Percentiles rank a stretch among this genome's conserved stretches.
Evolutionary conservation across 2,329 filamentous ascomycete genomes (phyloP).

Genomic region (Fusarium cicatricum): DNA sequence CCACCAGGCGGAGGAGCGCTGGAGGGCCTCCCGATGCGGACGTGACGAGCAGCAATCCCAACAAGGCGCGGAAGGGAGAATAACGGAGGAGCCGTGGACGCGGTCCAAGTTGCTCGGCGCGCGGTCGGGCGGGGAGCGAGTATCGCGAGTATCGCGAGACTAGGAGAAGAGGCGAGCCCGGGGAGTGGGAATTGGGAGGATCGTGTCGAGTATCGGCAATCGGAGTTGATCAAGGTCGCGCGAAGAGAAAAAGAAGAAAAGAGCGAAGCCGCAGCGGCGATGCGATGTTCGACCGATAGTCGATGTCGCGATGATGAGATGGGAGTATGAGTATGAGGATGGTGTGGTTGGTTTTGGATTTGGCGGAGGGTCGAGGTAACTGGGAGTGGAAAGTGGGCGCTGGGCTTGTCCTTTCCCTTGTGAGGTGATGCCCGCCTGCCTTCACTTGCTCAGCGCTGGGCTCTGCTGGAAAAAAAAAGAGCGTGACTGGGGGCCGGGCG

Average conservation of each 20-base stretch:
- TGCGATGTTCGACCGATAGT: slow-evolving; percentile 34
- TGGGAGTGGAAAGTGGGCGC: slow-evolving; percentile 39
- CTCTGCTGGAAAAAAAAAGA: slow-evolving; percentile 33
- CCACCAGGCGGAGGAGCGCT: slow-evolving; percentile 47
- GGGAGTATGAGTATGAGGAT: slow-evolving; percentile 33
- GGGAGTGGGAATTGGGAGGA: slow-evolving; percentile 33
- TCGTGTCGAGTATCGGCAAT: slow-evolving; percentile 33
- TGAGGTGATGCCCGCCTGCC: slow-evolving; percentile 31
- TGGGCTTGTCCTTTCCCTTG: slow-evolving; percentile 33
- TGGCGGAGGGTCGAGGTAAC: slow-evolving; percentile 38
- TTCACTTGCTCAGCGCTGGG: slow-evolving; percentile 9
- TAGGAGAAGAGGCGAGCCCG: slow-evolving; percentile 32
- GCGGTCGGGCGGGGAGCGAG: slow-evolving; percentile 33
- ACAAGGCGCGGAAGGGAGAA: slow-evolving; percentile 32
- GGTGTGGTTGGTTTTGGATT: slow-evolving; percentile 39
- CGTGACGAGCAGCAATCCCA: slow-evolving; percentile 44
- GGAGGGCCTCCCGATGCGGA: slow-evolving; percentile 46
- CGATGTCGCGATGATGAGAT: slow-evolving; percentile 37
- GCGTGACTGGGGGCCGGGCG: slow-evolving; percentile 28
- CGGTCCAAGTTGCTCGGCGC: slow-evolving; percentile 40
- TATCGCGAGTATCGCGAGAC: slow-evolving; percentile 39
- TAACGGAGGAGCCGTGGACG: slow-evolving; percentile 33
- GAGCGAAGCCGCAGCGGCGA: slow-evolving; percentile 23
- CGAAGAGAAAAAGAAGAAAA: slow-evolving; percentile 13
- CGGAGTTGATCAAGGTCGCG: slow-evolving; percentile 22